A percentile compares a stretch with the other conserved stretches of the same genome.
Evolutionary conservation across 108 stramenopile species (phyloP).

Genomic region (Fragilariopsis cylindrus): DNA sequence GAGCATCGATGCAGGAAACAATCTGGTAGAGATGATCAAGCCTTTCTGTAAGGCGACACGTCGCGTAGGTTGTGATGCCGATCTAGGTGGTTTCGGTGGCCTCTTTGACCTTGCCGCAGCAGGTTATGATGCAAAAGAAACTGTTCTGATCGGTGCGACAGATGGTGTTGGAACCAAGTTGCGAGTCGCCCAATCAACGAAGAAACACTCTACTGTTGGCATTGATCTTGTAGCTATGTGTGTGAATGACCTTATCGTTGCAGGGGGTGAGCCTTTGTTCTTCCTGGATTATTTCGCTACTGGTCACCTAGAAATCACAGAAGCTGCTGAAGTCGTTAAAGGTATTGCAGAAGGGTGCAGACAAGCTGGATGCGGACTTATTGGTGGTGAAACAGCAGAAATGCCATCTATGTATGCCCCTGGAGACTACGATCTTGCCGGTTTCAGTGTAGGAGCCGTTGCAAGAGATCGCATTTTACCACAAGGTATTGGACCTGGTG

Average conservation of each 20-base stretch:
- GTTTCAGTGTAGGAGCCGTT: slow-evolving; percentile 98
- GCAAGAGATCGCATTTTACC: slow-evolving; percentile 83
- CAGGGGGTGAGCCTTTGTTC: slow-evolving; percentile 96
- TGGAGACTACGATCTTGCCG: slow-evolving; percentile 97
- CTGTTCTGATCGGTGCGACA: slow-evolving; percentile 95
- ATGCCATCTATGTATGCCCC: slow-evolving; percentile 99
- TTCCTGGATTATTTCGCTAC: slow-evolving; percentile 99
- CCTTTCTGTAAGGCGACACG: slow-evolving; percentile 92
- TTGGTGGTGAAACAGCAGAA: slow-evolving; percentile 99
- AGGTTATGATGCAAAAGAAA: slow-evolving; percentile 86
- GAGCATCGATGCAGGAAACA: slow-evolving; percentile 95
- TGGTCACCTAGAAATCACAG: slow-evolving; percentile 85
- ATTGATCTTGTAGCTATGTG: slow-evolving; percentile 98
- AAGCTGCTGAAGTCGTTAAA: slow-evolving; percentile 92
- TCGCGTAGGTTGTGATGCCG: slow-evolving; percentile 93
- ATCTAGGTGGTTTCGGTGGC: slow-evolving; percentile 96
- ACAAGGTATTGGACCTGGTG: slow-evolving; percentile 74
- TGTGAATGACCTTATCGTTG: slow-evolving; percentile 96
- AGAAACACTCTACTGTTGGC: slow-evolving; percentile 88
- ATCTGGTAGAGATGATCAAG: slow-evolving; percentile 95
- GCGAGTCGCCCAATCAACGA: slow-evolving; percentile 81
- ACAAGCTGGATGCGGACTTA: slow-evolving; percentile 93
- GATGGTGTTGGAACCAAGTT: slow-evolving; percentile 99
- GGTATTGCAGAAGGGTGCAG: slow-evolving; percentile 96
- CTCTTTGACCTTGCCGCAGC: slow-evolving; percentile 95